Base-by-base conservation (phyloP, 371 early-diverging fungal genomes). In the Astathelohania contejeani region DNA sequence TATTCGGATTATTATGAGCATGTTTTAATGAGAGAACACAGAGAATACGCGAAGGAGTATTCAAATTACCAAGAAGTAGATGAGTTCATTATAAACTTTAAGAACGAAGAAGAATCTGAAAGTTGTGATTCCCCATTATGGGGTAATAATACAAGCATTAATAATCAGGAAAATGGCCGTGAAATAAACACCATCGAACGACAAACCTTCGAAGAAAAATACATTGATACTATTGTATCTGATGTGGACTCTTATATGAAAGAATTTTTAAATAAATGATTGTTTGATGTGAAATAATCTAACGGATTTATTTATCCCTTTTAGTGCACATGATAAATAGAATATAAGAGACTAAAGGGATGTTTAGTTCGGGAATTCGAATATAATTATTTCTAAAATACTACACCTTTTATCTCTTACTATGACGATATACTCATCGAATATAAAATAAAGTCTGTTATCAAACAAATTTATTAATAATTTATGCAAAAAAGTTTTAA, bases 1-100 rank as follows among this genome's bases (percentile, higher is more conserved):
- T 73, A 57, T 49, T 42, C 25, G 10, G 65, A 70, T 39, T 73
- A 73, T 42, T 50, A 64, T 6, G 16, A 45, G 27, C 74, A 73
- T 53, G 53, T 71, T 7, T 19, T 38, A 18, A 46, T 46, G n/a
- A 25, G 29, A 18, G 57, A 59, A 27, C 74, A 73, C 40, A 43
- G 49, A 29, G 56, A 49, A n/a, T 58, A 47, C 49, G 65, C 61
- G 7, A 46, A 35, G 14, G 58, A 65, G 44, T 28, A 54, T 42
- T 23, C 22, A 12, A 66, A 69, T 47, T 73, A 70, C 37, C 42
- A 23, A 20, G 60, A 58, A 32, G 60, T 73, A 19, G 74, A 73
- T 51, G 29, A 14, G 19, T 62, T 73, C 26, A 60, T 66, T 32
- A 45, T 52, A 18, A 2, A 6, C 9, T 16, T 49, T 3, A 49